Evolutionary conservation across 805 yeast species (phyloP), one percentile per base, ranked within the genome.

Genomic region (Sugiyamaella chiloensis): DNA sequence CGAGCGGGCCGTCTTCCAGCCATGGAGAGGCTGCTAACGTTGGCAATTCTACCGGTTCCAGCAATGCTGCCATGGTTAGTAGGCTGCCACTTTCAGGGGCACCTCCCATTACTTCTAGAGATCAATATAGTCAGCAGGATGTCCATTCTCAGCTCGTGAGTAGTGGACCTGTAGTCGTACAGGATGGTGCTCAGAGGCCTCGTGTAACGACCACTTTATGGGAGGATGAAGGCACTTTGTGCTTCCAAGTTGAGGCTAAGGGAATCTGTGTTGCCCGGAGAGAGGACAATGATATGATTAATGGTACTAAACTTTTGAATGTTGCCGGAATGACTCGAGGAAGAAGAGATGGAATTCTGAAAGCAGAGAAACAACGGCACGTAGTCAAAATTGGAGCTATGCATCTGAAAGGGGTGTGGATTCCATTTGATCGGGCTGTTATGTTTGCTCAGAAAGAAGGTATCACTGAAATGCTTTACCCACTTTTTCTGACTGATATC

Each of bases 371-470:
- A 58, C 75, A 79, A 37, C 73, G 93, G 35, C 87, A 84, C 60
- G 95, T 86, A 20, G 91, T 86, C 37, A 86, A 86, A 66, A 83
- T 85, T 52, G 95, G 95, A 3, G 81, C 89, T 11, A 85, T 86
- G 90, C 90, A 86, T 64, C 70, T 86, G 57, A 86, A 86, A 68
- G 95, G 95, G 31, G 95, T 86, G 40, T 86, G 95, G 95, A 85
- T 86, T 50, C 95, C 95, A 1, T 85, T 84, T 61, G 91, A 85
- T 53, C 71, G 93, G 43, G 95, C 95, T 1, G 70, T 81, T 40
- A 83, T 84, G 27, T 82, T 85, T 79, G 95, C 95, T 14, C 84
- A 83, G 64, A 72, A 83, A 53, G 93, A 86, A 62, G 85, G 87
- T 34, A 84, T 83, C 51, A 79, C 76, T 23, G 87, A 83, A 56